Base-by-base conservation (phyloP, 2,329 filamentous ascomycete species). In the Penicillium fuscoglaucum region DNA sequence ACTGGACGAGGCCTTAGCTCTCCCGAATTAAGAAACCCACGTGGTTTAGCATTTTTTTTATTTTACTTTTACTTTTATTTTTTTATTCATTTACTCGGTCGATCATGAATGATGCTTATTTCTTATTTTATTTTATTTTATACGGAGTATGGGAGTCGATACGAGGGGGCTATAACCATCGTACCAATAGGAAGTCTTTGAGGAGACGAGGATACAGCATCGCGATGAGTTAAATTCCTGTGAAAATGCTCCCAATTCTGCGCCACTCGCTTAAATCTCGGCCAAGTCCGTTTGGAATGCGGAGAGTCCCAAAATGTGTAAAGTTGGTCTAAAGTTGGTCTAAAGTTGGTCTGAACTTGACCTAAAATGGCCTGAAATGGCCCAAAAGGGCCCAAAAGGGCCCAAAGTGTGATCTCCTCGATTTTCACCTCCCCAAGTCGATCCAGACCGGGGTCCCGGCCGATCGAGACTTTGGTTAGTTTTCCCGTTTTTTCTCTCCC, bases 1-100 rank as follows among this genome's bases (percentile, higher is more conserved):
- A 24, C 67, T 78, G 6, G 72, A 74, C 48, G 66, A 73, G 62
- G 68, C 68, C 54, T 58, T 74, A 54, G 62, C 33, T 3, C 24
- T 55, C 6, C 52, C 37, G 10, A 50, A 48, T 39, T 51, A 56
- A 56, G 43, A 24, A 52, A 45, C 24, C 55, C 55, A 58, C 55
- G 55, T 58, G 48, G 31, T 58, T 63, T 40, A 28, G 13, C 7
- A 15, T 28, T 26, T 44, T 21, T 40, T n/a, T 17, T 17, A 2
- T n/a, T 28, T 19, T 17, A 3, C 19, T 21, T 39, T n/a, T 17
- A n/a, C 1, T 21, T 21, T 19, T 17, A 8, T 21, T 21, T 41
- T 4, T 9, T 39, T 29, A 29, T 29, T 44, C 10, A 12, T 49
- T 19, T 44, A 7, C 13, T 6, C n/a, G 26, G 48, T 29, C 48